A percentile compares a stretch with the other conserved stretches of the same genome.
phyloP scores from a whole-genome alignment of 1,139 yeast genomes.

The Scheffersomyces lignicola region DNA sequence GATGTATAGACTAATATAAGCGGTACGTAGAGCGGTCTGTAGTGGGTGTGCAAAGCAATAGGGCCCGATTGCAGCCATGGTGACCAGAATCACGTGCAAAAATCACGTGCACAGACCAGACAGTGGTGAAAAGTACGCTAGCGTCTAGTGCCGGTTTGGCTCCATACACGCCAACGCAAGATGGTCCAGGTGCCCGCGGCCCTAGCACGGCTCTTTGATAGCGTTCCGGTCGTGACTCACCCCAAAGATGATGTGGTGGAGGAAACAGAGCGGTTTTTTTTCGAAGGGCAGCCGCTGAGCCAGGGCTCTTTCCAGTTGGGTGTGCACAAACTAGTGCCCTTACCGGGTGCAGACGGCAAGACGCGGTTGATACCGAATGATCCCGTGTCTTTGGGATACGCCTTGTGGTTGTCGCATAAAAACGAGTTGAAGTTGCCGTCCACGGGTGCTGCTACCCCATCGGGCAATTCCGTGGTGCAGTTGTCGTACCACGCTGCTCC shows the following conservation, averaged over 20 bases:
- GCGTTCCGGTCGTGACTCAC: conserved; percentile 45
- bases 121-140: no score
- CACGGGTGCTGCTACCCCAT: neutral
- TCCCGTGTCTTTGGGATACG: conserved; percentile 41
- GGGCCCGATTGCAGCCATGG: no score
- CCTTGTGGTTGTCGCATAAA: conserved; percentile 34
- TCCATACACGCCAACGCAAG: neutral
- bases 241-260: conserved; percentile 21
- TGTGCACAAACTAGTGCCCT: conserved; percentile 36
- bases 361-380: conserved; percentile 35
- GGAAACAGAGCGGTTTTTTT: conserved; percentile 11
- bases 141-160: no score
- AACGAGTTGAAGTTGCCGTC: conserved; percentile 33
- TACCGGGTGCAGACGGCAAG: conserved; percentile 9
- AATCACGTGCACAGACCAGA: no score
- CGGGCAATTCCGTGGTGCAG: conserved; percentile 25
- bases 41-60: no score
- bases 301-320: conserved; percentile 34
- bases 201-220: conserved; percentile 44
- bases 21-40: no score
- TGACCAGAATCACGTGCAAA: no score
- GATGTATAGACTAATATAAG: neutral
- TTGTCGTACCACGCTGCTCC: conserved; percentile 42
- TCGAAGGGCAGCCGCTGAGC: conserved; percentile 9
- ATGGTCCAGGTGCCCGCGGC: conserved; percentile 38